Percentiles rank a stretch among this genome's conserved stretches.
Conservation (phyloP, 768 basidiomycete species). For the Mycena latifolia region DNA sequence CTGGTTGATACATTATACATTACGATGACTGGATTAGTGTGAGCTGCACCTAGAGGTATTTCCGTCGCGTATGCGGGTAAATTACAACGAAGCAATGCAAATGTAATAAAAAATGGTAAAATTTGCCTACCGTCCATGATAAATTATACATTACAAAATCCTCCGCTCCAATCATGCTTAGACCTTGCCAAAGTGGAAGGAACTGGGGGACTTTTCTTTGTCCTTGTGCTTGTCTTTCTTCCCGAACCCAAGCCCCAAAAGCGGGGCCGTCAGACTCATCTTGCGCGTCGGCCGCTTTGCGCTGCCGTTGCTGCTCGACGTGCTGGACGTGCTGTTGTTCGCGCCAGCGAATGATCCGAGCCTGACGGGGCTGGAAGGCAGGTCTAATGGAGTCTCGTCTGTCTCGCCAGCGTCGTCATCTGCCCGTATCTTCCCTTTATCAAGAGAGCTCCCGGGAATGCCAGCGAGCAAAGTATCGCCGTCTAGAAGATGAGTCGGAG, state of each 20-base stretch:
- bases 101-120: constrained; percentile 44
- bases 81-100: constrained; percentile 35
- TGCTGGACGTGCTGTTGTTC: constrained; percentile 34
- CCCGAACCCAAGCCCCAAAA: constrained; percentile 70
- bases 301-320: constrained; percentile 37
- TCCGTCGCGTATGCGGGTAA: constrained; percentile 26
- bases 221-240: constrained; percentile 65
- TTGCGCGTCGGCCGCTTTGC: constrained; percentile 64
- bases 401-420: constrained; percentile 27
- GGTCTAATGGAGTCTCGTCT: constrained; percentile 29
- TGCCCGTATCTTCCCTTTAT: constrained; percentile 26
- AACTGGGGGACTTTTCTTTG: constrained; percentile 48
- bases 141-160: constrained; percentile 21
- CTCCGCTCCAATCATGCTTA: constrained; percentile 3
- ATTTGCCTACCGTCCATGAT: constrained; percentile 32
- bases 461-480: constrained; percentile 13
- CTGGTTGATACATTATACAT: constrained; percentile 38
- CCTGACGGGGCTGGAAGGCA: constrained; percentile 36
- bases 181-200: constrained; percentile 34
- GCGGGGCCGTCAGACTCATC: constrained; percentile 74
- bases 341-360: constrained; percentile 32
- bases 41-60: constrained; percentile 35
- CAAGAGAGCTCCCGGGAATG: constrained; percentile 8
- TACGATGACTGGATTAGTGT: constrained; percentile 39
- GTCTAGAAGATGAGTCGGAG: constrained; percentile 14